Conservation (phyloP, 2,329 filamentous ascomycete genomes). For the Aspergillus tamarii region DNA sequence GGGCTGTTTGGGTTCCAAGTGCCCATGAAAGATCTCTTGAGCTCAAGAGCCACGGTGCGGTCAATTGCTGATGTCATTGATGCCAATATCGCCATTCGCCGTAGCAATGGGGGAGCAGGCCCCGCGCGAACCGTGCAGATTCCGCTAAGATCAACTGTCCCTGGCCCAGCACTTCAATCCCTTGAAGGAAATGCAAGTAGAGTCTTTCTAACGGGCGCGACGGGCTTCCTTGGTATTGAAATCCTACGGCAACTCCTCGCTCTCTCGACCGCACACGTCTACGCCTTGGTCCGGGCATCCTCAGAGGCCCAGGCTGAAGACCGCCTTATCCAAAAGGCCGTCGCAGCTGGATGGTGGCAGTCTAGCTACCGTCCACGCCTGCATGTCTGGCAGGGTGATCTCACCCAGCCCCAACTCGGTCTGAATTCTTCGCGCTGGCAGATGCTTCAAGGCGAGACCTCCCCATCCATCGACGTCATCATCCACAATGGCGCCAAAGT, state of each 20-base stretch:
- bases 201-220: too few species aligned
- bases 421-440: not conserved
- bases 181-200: too few species aligned
- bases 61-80: not conserved
- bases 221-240: too few species aligned
- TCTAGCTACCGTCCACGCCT: not conserved
- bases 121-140: too few species aligned
- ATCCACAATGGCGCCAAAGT: constrained; percentile 1
- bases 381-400: not conserved
- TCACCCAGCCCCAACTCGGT: not conserved
- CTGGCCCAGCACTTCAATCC: too few species aligned
- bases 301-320: not conserved
- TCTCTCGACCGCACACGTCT: not conserved
- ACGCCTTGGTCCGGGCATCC: not conserved
- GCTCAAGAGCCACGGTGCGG: not conserved
- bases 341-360: not conserved
- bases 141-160: too few species aligned
- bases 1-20: not conserved
- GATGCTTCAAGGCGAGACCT: not conserved
- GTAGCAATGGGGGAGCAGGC: too few species aligned
- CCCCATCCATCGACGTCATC: not conserved
- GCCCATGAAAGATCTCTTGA: not conserved
- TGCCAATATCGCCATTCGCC: too few species aligned
- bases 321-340: not conserved
- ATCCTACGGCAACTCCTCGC: not conserved